Evolutionary conservation across 2,329 filamentous ascomycete species (phyloP), one percentile per base, ranked within the genome.

Genomic region (Penicillium sp.): DNA sequence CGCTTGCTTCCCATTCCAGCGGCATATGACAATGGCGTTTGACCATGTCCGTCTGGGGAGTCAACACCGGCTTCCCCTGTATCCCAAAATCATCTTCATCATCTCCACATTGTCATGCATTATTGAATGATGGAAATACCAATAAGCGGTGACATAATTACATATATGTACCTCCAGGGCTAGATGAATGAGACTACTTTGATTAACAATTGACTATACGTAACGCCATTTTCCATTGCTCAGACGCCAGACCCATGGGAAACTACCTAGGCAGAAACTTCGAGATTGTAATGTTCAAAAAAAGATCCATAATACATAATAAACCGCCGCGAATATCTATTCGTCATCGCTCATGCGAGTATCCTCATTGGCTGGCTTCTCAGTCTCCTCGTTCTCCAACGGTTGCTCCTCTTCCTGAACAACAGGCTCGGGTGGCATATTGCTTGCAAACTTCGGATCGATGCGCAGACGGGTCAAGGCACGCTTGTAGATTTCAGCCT

Each of bases 401-500:
- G 41, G 45, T 15, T 59, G 19, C 17, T 59, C 66, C 25, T 60
- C 62, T 19, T 65, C 63, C 25, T 58, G 62, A 17, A 35, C 38
- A 21, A 64, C 52, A 19, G 54, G 56, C 43, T 66, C 60, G 5
- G 70, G 73, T 3, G 74, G 70, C 25, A 77, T 67, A 5, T 65
- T 68, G 45, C 72, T 71, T 6, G 69, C 72, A 55, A 78, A 80
- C 47, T 72, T 72, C 0, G 74, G 73, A 58, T 84, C 81, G 54
- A 80, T 77, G 56, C 76, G 75, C 40, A 76, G 77, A 49, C 77
- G 72, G 54, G 79, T 75, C 33, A 72, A 67, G 31, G 75, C 69
- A 41, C 83, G 75, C 65, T 78, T 79, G 62, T 78, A 79, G n/a
- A 71, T 65, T 63, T 84, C 81, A 2, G 73, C 75, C 50, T 79